These are phyloP conservation scores for Xylariaceae sp. DNA, from an alignment of 2,329 filamentous ascomycete species.

Conservation along the genomic window DNA sequence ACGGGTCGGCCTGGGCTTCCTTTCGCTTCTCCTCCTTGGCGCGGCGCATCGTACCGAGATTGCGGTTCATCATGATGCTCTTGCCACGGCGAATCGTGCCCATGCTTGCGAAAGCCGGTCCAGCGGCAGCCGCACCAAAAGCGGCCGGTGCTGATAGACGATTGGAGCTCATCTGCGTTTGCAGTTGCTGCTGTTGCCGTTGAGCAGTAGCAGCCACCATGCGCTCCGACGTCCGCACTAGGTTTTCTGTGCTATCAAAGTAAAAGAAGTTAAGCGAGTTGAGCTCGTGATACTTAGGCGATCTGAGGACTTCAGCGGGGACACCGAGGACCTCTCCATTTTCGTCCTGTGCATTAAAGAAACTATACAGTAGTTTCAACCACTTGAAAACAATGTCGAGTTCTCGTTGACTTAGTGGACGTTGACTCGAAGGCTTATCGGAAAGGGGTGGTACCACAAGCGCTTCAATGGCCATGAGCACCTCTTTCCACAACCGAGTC, in stretches of 20 bases:
- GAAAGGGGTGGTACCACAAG: constrained; percentile 89
- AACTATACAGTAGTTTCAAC: constrained; percentile 83
- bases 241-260: constrained; percentile 82
- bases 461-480: constrained; percentile 82
- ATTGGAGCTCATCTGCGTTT: constrained; percentile 49
- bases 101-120: constrained; percentile 57
- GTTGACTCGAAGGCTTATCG: constrained; percentile 86
- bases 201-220: constrained; percentile 87
- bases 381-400: constrained; percentile 93
- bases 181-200: constrained; percentile 64
- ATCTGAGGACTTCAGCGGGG: constrained; percentile 85
- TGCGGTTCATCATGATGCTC: constrained; percentile 90
- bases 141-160: constrained; percentile 60
- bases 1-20: constrained; percentile 92
- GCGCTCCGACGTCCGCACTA: constrained; percentile 90
- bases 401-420: constrained; percentile 77
- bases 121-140: constrained; percentile 40
- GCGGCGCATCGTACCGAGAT: constrained; percentile 91
- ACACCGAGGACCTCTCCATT: constrained; percentile 80
- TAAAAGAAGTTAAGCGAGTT: constrained; percentile 98
- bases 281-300: constrained; percentile 96
- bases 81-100: constrained; percentile 61
- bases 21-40: constrained; percentile 94
- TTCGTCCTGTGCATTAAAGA: constrained; percentile 92
- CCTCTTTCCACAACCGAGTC: constrained; percentile 97